Evolutionary conservation across 345 rosid species (phyloP), one percentile per base, ranked within the genome.

Genomic region (Mallotus nudiflorus): DNA sequence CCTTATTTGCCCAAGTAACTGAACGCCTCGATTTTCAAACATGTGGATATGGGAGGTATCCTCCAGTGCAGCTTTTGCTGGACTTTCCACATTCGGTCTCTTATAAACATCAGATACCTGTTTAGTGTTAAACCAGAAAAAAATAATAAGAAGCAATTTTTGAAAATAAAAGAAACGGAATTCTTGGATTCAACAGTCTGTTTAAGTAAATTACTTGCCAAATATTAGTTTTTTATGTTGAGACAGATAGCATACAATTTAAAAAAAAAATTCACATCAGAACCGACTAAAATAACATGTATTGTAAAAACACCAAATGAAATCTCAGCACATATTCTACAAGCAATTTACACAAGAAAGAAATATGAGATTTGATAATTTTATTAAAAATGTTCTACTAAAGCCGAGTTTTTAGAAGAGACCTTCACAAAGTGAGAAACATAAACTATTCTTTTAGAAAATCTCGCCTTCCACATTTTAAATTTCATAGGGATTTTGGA

Each of bases 91-190:
- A 82, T 66, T 86, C 69, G 91, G 78, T 69, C 91, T 87, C 78
- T 91, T 91, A 82, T 87, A 92, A 87, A 92, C 79, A 74, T 91
- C 97, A 80, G 89, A 86, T 51, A 94, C 95, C 97, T 94, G 88
- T 54, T 45, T 63, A 75, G 53, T 55, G 39, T 73, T 67, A 9
- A 70, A 29, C 39, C 68, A 44, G 35, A 57, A 44, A 72, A 54
- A 25, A 55, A 25, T n/a, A 29, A 74, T n/a, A 40, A 67, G 61
- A 33, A 44, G 16, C 31, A 39, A 52, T 16, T 59, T 53, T 66
- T 52, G 46, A 42, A 8, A 24, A 66, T 5, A 1, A 57, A 53
- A 33, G 27, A 61, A n/a, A 33, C 2, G 57, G 18, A 46, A 58
- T 48, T 15, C 1, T 65, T 42, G 4, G 6, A 2, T 22, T 14